Evolutionary conservation across 176 grass and related monocot genomes (phyloP).

Genomic region (Panicum miliaceum): DNA sequence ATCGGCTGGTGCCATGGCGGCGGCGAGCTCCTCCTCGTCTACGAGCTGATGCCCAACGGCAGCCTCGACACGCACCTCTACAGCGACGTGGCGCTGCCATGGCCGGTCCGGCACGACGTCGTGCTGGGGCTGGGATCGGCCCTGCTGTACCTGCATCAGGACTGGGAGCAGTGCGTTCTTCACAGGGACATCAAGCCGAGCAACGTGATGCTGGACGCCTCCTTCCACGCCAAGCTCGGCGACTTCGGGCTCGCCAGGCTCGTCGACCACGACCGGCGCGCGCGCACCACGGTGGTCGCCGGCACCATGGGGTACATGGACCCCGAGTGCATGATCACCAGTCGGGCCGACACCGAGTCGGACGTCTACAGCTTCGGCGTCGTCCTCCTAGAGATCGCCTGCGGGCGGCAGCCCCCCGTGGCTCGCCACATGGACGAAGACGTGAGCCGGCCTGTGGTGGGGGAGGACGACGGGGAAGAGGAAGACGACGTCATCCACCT

Average conservation of each 20-base stretch:
- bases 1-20: constrained; percentile 71
- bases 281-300: constrained; percentile 30
- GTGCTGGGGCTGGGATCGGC: constrained; percentile 6
- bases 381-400: constrained; percentile 49
- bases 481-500: constrained; percentile 1
- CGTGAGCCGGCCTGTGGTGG: too few species aligned
- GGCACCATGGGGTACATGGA: constrained; percentile 51
- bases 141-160: constrained; percentile 36
- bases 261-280: background rate
- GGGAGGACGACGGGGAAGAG: too few species aligned
- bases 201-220: constrained; percentile 38
- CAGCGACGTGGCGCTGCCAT: constrained; percentile 27
- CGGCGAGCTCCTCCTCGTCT: constrained; percentile 49
- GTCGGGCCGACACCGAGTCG: constrained; percentile 17
- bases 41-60: constrained; percentile 67
- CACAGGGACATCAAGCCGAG: constrained; percentile 50
- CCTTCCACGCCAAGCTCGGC: constrained; percentile 29
- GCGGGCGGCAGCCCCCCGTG: constrained; percentile 15
- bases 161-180: constrained; percentile 40
- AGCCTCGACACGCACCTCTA: constrained; percentile 76
- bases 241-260: constrained; percentile 33
- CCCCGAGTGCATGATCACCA: constrained; percentile 26
- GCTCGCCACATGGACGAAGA: background rate
- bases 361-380: constrained; percentile 62
- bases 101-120: constrained; percentile 39